Conservation (phyloP, 345 rosid genomes). For the Durio zibethinus region DNA sequence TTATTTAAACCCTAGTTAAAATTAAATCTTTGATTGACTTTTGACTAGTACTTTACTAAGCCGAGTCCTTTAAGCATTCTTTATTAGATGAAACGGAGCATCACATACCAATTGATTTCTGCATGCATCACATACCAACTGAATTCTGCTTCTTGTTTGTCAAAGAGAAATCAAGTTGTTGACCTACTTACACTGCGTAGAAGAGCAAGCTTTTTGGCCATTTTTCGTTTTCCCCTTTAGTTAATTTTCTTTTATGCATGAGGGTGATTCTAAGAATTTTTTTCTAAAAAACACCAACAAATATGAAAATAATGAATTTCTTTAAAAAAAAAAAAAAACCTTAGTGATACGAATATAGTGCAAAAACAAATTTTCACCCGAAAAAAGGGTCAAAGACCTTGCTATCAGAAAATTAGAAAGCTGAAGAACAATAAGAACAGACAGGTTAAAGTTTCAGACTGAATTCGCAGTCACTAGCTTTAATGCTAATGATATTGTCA, state of each 20-base stretch:
- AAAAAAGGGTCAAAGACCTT: not conserved
- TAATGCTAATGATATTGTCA: slow-evolving; percentile 53
- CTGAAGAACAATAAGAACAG: not conserved
- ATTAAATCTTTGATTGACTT: too few relatives aligned
- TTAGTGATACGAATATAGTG: not conserved
- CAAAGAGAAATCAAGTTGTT: not conserved
- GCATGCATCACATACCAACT: not conserved
- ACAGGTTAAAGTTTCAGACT: slow-evolving; percentile 46
- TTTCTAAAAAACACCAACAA: not conserved
- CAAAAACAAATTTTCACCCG: not conserved
- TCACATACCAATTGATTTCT: too few relatives aligned
- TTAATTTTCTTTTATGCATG: not conserved
- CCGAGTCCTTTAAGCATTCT: too few relatives aligned
- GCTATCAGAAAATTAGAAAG: not conserved
- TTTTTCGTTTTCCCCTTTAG: not conserved
- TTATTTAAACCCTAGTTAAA: too few relatives aligned
- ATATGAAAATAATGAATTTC: not conserved
- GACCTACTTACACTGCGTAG: not conserved
- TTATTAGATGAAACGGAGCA: too few relatives aligned
- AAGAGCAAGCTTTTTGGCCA: not conserved
- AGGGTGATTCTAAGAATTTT: not conserved
- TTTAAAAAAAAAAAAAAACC: not conserved
- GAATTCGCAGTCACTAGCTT: slow-evolving; percentile 70
- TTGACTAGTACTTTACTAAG: too few relatives aligned
- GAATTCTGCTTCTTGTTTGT: not conserved